Evolutionary conservation across 805 yeast species (phyloP), one percentile per base, ranked within the genome.

Genomic region (Citeromyces matritensis): DNA sequence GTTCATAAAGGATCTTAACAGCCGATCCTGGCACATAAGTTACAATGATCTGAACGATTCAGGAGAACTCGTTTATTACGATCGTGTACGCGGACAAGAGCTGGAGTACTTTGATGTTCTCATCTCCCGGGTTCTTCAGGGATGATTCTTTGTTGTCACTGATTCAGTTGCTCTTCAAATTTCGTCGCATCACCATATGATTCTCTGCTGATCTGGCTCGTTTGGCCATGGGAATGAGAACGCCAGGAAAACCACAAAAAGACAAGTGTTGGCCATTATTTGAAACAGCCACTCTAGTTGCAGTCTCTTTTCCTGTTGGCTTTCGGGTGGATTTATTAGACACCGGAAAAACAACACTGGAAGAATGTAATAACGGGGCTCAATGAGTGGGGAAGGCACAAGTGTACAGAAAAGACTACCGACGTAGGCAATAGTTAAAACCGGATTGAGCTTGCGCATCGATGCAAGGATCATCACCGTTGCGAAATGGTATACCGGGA

Each of bases 131-230:
- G 29, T 26, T 4, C 6, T 17, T 7, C 5, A 17, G 7, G 21
- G 6, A 7, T 17, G 21, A 17, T 17, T 17, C 6, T 7, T 29
- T 7, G 31, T 24, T 8, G 15, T 11, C 23, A 15, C 9, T 15
- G 19, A n/a, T 10, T 24, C 17, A 3, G 19, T 13, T 7, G 10
- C 14, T 29, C 10, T 30, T n/a, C 24, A 31, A 15, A 31, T 10
- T n/a, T n/a, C n/a, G n/a, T n/a, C n/a, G n/a, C n/a, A n/a, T 56
- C 48, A 91, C 98, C 97, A 91, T 42, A 88, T 85, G 37, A 91
- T 82, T 43, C 96, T 66, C 51, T 85, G 95, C 6, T 50, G 53
- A 0, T 59, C 64, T 0, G 66, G 60, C 42, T 81, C 80, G 34
- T 65, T 60, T 0, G 49, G 55, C 95, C 95, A 85, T 7, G 48